A percentile compares a stretch with the other conserved stretches of the same genome.
These are phyloP conservation scores for Ilyonectria robusta DNA, from an alignment of 2,329 filamentous ascomycete genomes.

Conservation along the genomic window DNA sequence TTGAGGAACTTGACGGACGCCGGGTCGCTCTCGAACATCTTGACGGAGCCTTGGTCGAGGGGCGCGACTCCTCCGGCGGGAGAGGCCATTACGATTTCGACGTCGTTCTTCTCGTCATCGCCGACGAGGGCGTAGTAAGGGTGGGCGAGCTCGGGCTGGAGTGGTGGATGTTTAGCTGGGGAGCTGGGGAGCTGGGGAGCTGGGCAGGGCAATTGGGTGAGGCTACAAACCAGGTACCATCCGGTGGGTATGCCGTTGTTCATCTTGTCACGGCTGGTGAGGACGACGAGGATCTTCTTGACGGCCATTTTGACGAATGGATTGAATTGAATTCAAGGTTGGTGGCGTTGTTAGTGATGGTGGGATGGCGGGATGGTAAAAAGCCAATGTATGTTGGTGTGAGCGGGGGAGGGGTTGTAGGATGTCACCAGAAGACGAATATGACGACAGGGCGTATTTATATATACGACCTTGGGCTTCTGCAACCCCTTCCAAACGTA, in stretches of 20 bases:
- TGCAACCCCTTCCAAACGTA: neutral
- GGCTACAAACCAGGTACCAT: constrained; percentile 74
- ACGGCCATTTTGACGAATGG: constrained; percentile 58
- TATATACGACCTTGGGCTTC: neutral
- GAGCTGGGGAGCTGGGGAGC: neutral
- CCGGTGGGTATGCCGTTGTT: constrained; percentile 71
- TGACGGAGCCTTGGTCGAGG: constrained; percentile 71
- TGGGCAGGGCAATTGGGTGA: neutral
- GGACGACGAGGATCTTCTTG: constrained; percentile 80
- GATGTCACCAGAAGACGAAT: neutral
- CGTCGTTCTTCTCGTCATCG: constrained; percentile 52
- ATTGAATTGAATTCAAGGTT: neutral
- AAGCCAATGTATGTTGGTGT: neutral
- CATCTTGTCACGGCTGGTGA: constrained; percentile 73
- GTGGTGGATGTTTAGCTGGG: neutral
- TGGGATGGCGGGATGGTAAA: constrained; percentile 1
- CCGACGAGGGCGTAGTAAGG: constrained; percentile 70
- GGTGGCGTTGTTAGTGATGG: neutral
- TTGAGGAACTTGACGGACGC: constrained; percentile 68
- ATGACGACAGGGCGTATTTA: neutral
- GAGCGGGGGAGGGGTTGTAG: neutral
- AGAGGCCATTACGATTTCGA: constrained; percentile 71
- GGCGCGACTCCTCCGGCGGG: constrained; percentile 74
- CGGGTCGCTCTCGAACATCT: constrained; percentile 67
- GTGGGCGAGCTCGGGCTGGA: constrained; percentile 74